Evolutionary conservation across 352 stramenopile species (phyloP).

Genomic region (Phytophthora idaei): DNA sequence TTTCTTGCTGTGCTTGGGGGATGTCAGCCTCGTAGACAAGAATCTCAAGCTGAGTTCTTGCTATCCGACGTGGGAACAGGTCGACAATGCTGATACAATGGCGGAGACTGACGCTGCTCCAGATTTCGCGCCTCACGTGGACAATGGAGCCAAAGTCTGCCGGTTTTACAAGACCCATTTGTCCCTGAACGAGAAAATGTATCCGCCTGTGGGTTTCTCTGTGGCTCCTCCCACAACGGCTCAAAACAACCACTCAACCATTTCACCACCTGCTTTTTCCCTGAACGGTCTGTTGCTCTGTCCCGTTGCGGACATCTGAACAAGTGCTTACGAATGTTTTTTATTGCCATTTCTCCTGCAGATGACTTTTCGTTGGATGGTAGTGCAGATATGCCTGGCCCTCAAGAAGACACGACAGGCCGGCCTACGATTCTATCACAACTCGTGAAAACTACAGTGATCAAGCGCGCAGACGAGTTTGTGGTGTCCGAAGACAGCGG

Average conservation of each 20-base stretch:
- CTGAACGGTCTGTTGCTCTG: constrained; percentile 38
- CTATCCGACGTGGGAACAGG: constrained; percentile 69
- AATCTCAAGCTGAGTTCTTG: constrained; percentile 63
- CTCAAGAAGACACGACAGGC: constrained; percentile 29
- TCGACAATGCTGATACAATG: constrained; percentile 19
- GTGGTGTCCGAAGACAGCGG: constrained; percentile 27
- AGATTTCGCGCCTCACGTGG: constrained; percentile 33
- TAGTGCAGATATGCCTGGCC: constrained; percentile 14
- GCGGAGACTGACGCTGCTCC: constrained; percentile 21
- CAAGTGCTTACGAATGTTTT: constrained; percentile 15
- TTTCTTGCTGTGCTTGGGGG: constrained; percentile 72
- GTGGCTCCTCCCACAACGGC: constrained; percentile 30
- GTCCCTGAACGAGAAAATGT: constrained; percentile 81
- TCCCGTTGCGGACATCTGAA: not conserved
- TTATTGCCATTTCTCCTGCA: constrained; percentile 16
- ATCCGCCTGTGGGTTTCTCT: constrained; percentile 76
- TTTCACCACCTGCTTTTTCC: constrained; percentile 35
- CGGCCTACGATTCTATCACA: constrained; percentile 64
- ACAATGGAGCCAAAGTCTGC: constrained; percentile 70
- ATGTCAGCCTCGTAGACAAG: constrained; percentile 53
- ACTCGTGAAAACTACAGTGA: constrained; percentile 76
- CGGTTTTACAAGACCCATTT: constrained; percentile 79
- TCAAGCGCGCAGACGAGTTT: constrained; percentile 79
- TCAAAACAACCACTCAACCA: constrained; percentile 27
- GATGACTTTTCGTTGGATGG: constrained; percentile 54